Percentiles rank a stretch among this genome's conserved stretches.
Conservation (phyloP, 495 filamentous ascomycete genomes). For the Staphylotrichum longicolle region DNA sequence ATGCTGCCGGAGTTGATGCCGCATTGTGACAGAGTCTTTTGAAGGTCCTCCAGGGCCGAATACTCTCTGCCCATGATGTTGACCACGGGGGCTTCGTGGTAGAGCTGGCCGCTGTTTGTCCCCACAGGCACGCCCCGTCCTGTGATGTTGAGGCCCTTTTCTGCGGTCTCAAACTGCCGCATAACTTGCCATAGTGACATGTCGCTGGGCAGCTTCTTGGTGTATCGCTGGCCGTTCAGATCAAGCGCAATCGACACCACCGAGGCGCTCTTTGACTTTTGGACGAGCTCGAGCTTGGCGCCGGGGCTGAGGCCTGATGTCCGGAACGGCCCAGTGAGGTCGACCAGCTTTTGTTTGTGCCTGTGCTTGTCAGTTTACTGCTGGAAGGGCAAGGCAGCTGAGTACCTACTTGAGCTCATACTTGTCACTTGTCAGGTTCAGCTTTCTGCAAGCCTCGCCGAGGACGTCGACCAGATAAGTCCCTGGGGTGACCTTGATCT, state of each 20-base stretch:
- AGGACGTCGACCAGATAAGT: constrained; percentile 80
- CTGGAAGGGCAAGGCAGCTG: background rate
- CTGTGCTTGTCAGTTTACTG: constrained; percentile 40
- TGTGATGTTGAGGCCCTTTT: constrained; percentile 70
- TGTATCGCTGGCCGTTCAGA: constrained; percentile 68
- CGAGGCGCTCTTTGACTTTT: constrained; percentile 74
- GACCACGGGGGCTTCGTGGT: constrained; percentile 83
- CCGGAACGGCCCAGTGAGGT: constrained; percentile 81
- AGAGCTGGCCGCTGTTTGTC: constrained; percentile 65
- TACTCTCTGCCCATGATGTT: constrained; percentile 76
- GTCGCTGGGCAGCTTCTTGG: constrained; percentile 78
- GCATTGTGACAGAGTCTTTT: constrained; percentile 82
- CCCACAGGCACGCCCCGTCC: constrained; percentile 66
- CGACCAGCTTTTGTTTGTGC: constrained; percentile 76
- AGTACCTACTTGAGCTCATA: constrained; percentile 73
- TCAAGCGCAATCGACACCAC: constrained; percentile 84
- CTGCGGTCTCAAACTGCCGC: constrained; percentile 78
- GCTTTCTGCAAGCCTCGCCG: constrained; percentile 79
- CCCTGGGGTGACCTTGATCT: constrained; percentile 78
- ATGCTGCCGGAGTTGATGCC: constrained; percentile 81
- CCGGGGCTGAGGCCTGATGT: constrained; percentile 81
- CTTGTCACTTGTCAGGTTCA: constrained; percentile 66
- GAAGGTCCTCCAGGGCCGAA: constrained; percentile 71
- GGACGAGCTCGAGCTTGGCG: constrained; percentile 90
- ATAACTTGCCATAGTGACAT: constrained; percentile 84